These are phyloP conservation scores for Triangularia verruculosa DNA, from an alignment of 2,329 filamentous ascomycete species.

Conservation along the genomic window DNA sequence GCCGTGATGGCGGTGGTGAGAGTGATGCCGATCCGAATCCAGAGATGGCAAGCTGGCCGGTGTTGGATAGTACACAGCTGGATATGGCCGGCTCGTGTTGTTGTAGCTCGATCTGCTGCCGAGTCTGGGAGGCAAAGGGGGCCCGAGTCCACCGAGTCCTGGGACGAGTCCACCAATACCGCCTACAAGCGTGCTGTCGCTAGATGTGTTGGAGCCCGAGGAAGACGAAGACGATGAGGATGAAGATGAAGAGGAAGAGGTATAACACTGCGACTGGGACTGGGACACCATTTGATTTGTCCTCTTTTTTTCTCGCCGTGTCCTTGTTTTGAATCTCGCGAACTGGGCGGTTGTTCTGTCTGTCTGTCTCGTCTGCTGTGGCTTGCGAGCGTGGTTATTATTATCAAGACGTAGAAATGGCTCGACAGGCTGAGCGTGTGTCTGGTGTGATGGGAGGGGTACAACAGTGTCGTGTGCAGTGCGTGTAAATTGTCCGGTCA, in stretches of 20 bases:
- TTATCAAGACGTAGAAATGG: background rate
- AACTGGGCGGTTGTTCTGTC: background rate
- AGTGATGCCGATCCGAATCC: background rate
- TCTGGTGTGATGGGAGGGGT: background rate
- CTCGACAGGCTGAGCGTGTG: background rate
- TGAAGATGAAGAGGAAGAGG: constrained; percentile 34
- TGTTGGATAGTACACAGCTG: background rate
- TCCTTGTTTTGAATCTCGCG: background rate
- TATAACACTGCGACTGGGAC: constrained; percentile 33
- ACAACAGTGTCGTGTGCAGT: background rate
- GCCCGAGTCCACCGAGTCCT: background rate
- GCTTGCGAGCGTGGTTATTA: background rate
- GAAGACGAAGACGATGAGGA: background rate
- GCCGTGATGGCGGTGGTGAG: background rate
- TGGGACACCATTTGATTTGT: constrained; percentile 43
- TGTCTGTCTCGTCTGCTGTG: background rate
- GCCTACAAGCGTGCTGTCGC: constrained; percentile 32
- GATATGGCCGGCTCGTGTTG: background rate
- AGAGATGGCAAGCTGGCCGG: background rate
- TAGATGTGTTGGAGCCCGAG: constrained; percentile 35
- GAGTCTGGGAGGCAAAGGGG: background rate
- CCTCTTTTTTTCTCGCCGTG: constrained; percentile 1
- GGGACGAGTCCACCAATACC: background rate
- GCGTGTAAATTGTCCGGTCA: background rate
- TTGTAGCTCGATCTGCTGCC: background rate